Conservation (phyloP, 106 monocot species). For the Phalaenopsis equestris region DNA sequence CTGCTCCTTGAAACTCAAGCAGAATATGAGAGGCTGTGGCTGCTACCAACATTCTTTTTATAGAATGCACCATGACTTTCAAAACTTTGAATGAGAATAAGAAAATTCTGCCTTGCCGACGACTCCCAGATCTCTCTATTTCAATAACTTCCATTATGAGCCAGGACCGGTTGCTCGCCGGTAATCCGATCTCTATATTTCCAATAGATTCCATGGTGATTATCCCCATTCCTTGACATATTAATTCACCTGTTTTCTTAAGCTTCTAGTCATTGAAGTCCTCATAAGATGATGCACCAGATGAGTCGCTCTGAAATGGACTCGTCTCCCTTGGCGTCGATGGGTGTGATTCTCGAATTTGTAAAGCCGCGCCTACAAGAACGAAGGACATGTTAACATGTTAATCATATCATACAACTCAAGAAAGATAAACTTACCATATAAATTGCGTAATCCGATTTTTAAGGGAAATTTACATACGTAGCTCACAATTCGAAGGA, state of each 20-base stretch:
- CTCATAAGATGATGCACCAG: constrained; percentile 59
- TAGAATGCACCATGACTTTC: too few species aligned
- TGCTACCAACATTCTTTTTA: not conserved
- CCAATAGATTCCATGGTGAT: not conserved
- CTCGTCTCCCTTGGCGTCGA: constrained; percentile 43
- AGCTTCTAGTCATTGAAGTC: constrained; percentile 35
- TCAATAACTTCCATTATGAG: not conserved
- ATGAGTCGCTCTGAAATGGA: constrained; percentile 55
- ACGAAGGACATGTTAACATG: not conserved
- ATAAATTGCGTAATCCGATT: too few species aligned
- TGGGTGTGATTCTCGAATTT: constrained; percentile 40
- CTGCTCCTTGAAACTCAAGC: not conserved
- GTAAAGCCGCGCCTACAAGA: constrained; percentile 16
- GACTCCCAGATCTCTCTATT: not conserved
- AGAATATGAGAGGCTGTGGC: not conserved
- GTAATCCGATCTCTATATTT: not conserved
- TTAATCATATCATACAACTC: too few species aligned
- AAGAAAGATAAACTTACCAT: too few species aligned
- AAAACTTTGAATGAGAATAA: too few species aligned
- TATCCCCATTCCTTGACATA: not conserved
- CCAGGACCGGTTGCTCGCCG: not conserved
- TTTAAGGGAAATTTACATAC: too few species aligned
- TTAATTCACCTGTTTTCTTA: not conserved
- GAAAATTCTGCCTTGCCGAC: not conserved
- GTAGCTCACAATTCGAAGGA: too few species aligned